Evolutionary conservation across 176 grass and related monocot genomes (phyloP).

Genomic region (Luzula sylvatica): DNA sequence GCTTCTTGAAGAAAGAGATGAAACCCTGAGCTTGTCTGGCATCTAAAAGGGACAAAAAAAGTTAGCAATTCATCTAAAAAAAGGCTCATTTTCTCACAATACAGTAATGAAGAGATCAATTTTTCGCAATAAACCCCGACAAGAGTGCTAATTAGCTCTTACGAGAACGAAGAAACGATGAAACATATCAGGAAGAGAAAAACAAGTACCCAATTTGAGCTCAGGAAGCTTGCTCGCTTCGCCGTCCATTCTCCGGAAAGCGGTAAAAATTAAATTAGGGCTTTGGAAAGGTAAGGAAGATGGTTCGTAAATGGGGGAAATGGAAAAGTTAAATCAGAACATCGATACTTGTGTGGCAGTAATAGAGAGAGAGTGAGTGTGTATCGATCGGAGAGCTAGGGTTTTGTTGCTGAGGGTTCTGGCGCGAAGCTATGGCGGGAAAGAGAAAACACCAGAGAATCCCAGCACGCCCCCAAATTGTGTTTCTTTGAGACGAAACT

Average conservation of each 20-base stretch:
- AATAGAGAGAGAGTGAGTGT: neutral
- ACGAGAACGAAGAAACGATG: neutral
- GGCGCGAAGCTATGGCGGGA: conserved; percentile 21
- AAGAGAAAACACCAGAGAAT: too few species aligned
- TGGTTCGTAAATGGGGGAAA: conserved; percentile 1
- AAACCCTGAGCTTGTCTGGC: conserved; percentile 85
- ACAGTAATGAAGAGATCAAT: too few species aligned
- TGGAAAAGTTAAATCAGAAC: neutral
- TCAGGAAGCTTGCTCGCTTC: conserved; percentile 56
- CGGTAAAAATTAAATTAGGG: neutral
- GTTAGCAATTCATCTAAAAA: neutral
- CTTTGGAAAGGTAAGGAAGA: neutral
- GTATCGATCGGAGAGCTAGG: conserved; percentile 18
- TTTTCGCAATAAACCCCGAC: too few species aligned
- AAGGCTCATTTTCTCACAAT: too few species aligned
- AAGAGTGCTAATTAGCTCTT: too few species aligned
- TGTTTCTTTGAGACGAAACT: too few species aligned
- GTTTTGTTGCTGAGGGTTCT: conserved; percentile 10
- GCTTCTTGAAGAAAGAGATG: conserved; percentile 85
- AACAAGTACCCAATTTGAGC: conserved; percentile 44
- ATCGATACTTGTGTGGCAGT: neutral
- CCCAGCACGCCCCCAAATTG: too few species aligned
- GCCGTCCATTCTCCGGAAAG: neutral
- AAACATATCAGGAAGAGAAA: neutral
- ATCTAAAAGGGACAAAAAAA: conserved; percentile 33